These are phyloP conservation scores for Aspergillus kassunensis DNA, from an alignment of 495 filamentous ascomycete species.

Conservation along the genomic window DNA sequence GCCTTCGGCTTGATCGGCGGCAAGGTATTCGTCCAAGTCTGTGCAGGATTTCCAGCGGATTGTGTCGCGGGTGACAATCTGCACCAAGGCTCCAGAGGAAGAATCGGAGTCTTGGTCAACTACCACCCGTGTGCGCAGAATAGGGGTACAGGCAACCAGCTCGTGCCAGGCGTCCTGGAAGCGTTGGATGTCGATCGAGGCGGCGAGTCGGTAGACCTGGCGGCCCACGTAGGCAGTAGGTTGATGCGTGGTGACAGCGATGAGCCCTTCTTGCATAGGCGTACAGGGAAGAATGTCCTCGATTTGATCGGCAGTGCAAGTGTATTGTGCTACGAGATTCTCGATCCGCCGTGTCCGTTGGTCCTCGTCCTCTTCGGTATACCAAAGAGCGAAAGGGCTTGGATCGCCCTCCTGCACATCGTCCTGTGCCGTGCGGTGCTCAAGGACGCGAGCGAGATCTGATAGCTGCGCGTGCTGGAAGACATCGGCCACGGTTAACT, in stretches of 20 bases:
- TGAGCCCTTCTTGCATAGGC: constrained; percentile 51
- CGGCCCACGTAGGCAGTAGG: background rate
- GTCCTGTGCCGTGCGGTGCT: too few species aligned
- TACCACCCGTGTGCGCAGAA: background rate
- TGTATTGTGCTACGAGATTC: background rate
- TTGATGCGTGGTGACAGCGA: background rate
- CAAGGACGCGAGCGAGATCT: too few species aligned
- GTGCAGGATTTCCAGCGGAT: background rate
- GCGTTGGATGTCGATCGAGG: background rate
- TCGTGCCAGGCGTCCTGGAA: background rate
- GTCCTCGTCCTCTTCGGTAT: too few species aligned
- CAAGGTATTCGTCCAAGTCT: too few species aligned
- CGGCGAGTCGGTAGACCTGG: background rate
- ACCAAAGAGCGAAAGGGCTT: too few species aligned
- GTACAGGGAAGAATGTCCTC: constrained; percentile 60
- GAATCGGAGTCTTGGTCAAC: background rate
- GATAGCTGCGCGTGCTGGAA: background rate
- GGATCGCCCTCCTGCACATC: too few species aligned
- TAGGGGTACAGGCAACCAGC: background rate
- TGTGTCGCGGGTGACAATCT: background rate
- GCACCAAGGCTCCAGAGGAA: background rate
- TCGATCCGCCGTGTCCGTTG: too few species aligned
- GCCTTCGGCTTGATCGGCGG: too few species aligned
- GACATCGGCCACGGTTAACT: background rate
- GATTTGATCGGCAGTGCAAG: constrained; percentile 19